Conservation (phyloP, 2,329 filamentous ascomycete genomes). For the Arachnomyces sp. region DNA sequence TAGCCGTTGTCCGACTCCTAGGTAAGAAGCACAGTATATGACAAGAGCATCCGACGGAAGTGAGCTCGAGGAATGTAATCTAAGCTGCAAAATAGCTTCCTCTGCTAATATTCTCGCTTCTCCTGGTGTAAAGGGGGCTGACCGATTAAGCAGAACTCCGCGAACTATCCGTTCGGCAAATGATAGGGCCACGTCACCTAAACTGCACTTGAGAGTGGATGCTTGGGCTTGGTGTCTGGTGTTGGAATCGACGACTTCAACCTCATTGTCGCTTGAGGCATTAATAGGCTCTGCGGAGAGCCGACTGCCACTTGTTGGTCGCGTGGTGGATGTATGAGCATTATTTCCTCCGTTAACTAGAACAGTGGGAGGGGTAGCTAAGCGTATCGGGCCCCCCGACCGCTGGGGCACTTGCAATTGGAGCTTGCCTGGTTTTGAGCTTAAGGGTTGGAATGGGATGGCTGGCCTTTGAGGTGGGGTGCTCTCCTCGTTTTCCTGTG, state of each 20-base stretch:
- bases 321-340: constrained; percentile 9
- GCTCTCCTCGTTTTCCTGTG: no score
- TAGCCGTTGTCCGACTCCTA: constrained; percentile 30
- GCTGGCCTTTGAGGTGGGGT: constrained; percentile 16
- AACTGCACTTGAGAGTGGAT: constrained; percentile 12
- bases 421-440: constrained; percentile 29
- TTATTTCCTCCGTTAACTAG: constrained; percentile 31
- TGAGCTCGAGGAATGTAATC: constrained; percentile 19
- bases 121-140: constrained; percentile 19
- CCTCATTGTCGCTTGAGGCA: constrained; percentile 4
- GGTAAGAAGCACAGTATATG: constrained; percentile 26
- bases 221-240: no score
- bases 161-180: constrained; percentile 26
- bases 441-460: constrained; percentile 15
- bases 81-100: constrained; percentile 24
- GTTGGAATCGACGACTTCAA: constrained; percentile 6
- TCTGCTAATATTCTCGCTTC: constrained; percentile 27
- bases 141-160: constrained; percentile 22
- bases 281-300: constrained; percentile 7
- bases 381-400: constrained; percentile 32
- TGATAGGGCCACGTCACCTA: constrained; percentile 25
- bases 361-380: constrained; percentile 36
- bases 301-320: constrained; percentile 11
- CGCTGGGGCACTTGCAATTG: constrained; percentile 38
- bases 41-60: constrained; percentile 17